Evolutionary conservation across 768 basidiomycete species (phyloP).

Genomic region (Boletus rufocinnamomeus): DNA sequence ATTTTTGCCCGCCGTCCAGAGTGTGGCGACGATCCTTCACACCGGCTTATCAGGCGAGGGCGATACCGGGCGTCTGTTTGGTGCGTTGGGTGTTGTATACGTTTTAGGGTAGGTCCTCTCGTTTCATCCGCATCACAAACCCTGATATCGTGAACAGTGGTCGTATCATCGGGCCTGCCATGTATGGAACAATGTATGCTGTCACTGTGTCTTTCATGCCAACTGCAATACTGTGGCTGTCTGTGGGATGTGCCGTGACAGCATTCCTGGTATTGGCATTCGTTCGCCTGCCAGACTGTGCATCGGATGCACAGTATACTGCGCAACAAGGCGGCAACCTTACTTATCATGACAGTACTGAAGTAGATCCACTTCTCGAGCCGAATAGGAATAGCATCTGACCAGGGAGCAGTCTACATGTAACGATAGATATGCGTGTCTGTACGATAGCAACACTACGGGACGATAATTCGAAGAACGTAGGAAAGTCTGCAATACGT

Average conservation of each 20-base stretch:
- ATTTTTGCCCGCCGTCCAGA: constrained; percentile 4
- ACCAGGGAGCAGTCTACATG: not conserved
- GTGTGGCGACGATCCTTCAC: constrained; percentile 4
- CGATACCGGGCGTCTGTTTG: constrained; percentile 2
- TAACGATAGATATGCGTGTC: too few species aligned
- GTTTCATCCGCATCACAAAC: not conserved
- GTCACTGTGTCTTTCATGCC: constrained; percentile 1
- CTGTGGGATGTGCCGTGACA: not conserved
- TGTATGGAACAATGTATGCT: not conserved
- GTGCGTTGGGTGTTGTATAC: constrained; percentile 8
- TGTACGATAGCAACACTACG: too few species aligned
- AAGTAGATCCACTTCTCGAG: not conserved
- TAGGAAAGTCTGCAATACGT: too few species aligned
- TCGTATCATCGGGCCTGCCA: not conserved
- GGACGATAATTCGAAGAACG: too few species aligned
- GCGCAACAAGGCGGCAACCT: not conserved
- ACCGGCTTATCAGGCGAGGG: not conserved
- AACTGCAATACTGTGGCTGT: constrained; percentile 3
- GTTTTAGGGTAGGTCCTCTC: constrained; percentile 3
- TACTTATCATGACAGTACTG: not conserved
- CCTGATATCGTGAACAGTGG: not conserved
- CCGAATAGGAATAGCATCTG: not conserved
- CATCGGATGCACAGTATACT: not conserved
- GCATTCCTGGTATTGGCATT: not conserved
- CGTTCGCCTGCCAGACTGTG: not conserved